A percentile compares a stretch with the other conserved stretches of the same genome.
phyloP scores from a whole-genome alignment of 2,329 filamentous ascomycete genomes.

The Diaporthe ampelina region DNA sequence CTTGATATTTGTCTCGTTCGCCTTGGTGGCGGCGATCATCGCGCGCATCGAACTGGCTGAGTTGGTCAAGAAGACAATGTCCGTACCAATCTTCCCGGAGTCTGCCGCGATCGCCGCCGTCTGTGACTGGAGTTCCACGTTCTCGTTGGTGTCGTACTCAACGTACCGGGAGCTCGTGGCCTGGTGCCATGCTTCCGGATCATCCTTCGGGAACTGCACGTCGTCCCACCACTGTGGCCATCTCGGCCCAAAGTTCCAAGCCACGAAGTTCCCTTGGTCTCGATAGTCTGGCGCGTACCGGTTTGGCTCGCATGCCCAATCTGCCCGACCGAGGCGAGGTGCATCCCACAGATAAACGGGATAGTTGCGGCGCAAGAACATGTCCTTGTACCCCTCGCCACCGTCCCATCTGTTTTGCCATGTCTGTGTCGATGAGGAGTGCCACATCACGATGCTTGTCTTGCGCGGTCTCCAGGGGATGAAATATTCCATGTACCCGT shows the following conservation, averaged over 20 bases:
- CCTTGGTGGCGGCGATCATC: slow-evolving; percentile 46
- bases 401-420: slow-evolving; percentile 56
- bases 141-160: neutral
- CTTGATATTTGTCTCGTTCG: slow-evolving; percentile 54
- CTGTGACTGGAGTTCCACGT: neutral
- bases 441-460: slow-evolving; percentile 55
- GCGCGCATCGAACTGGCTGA: neutral
- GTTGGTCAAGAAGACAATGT: neutral
- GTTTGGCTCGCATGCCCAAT: slow-evolving; percentile 52
- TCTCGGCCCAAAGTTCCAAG: slow-evolving; percentile 54
- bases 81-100: neutral
- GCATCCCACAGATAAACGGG: slow-evolving; percentile 57
- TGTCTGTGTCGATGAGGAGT: slow-evolving; percentile 54
- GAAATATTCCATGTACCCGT: slow-evolving; percentile 57
- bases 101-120: neutral
- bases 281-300: slow-evolving; percentile 50
- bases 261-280: slow-evolving; percentile 52
- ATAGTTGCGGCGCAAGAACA: slow-evolving; percentile 53
- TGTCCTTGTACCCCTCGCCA: slow-evolving; percentile 56
- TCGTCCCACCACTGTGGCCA: slow-evolving; percentile 51
- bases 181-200: slow-evolving; percentile 52
- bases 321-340: slow-evolving; percentile 53
- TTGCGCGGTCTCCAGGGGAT: slow-evolving; percentile 50
- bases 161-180: slow-evolving; percentile 24
- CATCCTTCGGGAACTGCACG: slow-evolving; percentile 52